Evolutionary conservation across 2,329 filamentous ascomycete genomes (phyloP), one percentile per base, ranked within the genome.

Genomic region (Alternaria panax): DNA sequence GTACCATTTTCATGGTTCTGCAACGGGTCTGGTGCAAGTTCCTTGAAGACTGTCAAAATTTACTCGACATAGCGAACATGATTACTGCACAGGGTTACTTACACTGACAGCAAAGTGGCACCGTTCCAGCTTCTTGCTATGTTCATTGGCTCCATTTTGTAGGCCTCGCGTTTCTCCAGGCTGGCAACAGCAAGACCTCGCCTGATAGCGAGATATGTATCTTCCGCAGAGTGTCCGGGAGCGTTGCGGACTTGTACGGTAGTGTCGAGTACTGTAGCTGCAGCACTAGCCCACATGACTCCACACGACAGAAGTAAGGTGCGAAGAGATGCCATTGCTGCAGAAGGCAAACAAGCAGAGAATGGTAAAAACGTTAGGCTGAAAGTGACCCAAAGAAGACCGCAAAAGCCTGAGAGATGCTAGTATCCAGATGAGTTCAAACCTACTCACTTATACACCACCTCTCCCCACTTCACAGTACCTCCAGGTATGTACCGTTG

Each of bases 121-220:
- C 73, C 75, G 30, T 74, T 68, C 77, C 79, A 83, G 52, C 77
- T 80, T 51, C 71, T 76, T 51, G 79, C 75, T 18, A 83, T 63
- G n/a, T 65, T 43, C 38, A 43, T 45, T 34, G 57, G 59, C 60
- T 45, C 12, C 12, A 34, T 60, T 38, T 60, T 67, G 18, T 60
- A 62, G 7, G 56, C 47, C 36, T 68, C 56, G 20, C 65, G 58
- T 11, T 53, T 60, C 14, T 45, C 20, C 3, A 60, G 5, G 5
- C 40, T 57, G 2, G 60, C 63, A 22, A 28, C 12, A 43, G 61
- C 53, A 8, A 69, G 22, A 3, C 56, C 66, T 30, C 63, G 55
- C 38, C 51, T 53, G 12, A 69, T 46, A 7, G 58, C 60, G 2
- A 34, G 42, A 28, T 57, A 60, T 14, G 66, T 69, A 28, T 69